Base-by-base conservation (phyloP, 352 stramenopile genomes). In the Phytophthora hibernalis region DNA sequence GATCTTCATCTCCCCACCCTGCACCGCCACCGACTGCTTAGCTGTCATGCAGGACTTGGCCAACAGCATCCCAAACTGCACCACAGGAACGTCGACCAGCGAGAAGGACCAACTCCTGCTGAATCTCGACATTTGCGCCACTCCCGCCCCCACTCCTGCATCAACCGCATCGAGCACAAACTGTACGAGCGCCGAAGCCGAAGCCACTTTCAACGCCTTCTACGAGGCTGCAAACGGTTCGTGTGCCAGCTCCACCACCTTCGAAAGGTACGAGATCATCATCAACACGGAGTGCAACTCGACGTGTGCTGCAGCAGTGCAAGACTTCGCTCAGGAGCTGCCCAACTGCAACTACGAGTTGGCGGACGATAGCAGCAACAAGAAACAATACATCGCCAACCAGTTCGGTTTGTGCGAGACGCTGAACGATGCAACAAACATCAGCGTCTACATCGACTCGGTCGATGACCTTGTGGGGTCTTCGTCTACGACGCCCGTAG, bases 281-380 rank as follows among this genome's bases (percentile, higher is more conserved):
- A 76, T 81, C 55, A 54, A 69, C 45, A 74, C 73, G 3, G 45
- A 48, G 26, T 81, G 73, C 55, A 61, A 57, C 49, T 78, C 69
- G 11, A 51, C 45, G 18, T 81, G 73, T 24, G 73, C 66, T 28
- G 20, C 47, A 4, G 24, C 33, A 7, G 31, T 81, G 11, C 63
- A 52, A 20, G 18, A 45, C 9, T 65, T 80, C 7, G 72, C 52
- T 2, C 33, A 62, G 7, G 35, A 51, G 3, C 50, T 80, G 6
- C 68, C 68, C 16, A 66, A 77, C 35, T 77, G 72, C 54, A 62
- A 65, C 44, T 80, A 77, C 30, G 43, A 64, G 3, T 60, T 60
- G 20, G 44, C 58, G 28, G 15, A 59, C 21, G 68, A 75, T 18
- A 55, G 42, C 22, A 63, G 33, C 26, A 80, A 80, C 60, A 80